Evolutionary conservation across 768 basidiomycete species (phyloP), one percentile per base, ranked within the genome.

Genomic region (Daedaleopsis nitida): DNA sequence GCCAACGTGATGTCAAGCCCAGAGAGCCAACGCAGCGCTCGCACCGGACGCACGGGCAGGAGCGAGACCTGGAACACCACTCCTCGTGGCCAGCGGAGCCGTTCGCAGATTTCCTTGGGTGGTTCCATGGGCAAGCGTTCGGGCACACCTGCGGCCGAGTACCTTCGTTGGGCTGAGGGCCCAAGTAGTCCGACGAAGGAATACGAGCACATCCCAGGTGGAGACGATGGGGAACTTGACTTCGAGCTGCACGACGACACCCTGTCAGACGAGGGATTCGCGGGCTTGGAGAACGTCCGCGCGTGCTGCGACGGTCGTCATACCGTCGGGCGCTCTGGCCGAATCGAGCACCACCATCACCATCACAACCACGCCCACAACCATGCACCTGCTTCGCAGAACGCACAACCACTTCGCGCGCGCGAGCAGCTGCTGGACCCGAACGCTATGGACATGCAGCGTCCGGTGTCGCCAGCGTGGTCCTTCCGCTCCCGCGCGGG

Each of bases 251-350:
- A 95, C 66, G 91, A 85, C 19, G 89, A 86, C 19, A 80, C 80
- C 21, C 72, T 83, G 64, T 89, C 86, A 13, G 91, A 92, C 65
- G 87, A 87, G 35, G 92, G 86, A 5, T 98, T 85, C 71, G 96
- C 98, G 69, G 95, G 94, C 0, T 74, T 98, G 57, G 96, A 98
- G 77, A 98, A 98, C 68, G 95, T 98, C 21, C 84, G 96, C 23
- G 94, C 91, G 1, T 94, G 92, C 72, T 94, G 92, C 68, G 91
- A 93, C 71, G 92, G 92, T 19, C 81, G 85, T 54, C 93, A 95
- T 73, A 94, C 92, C 1, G 91, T 95, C 17, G 91, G 92, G 0
- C 83, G 81, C 60, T 77, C 80, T 39, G 81, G 79, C 34, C 80
- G 81, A 16, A 75, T 77, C 43, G 81, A 84, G 52, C 83, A 85